Percentiles rank a stretch among this genome's conserved stretches.
phyloP scores from a whole-genome alignment of 495 filamentous ascomycete genomes.

The Rostrohypoxylon terebratum region DNA sequence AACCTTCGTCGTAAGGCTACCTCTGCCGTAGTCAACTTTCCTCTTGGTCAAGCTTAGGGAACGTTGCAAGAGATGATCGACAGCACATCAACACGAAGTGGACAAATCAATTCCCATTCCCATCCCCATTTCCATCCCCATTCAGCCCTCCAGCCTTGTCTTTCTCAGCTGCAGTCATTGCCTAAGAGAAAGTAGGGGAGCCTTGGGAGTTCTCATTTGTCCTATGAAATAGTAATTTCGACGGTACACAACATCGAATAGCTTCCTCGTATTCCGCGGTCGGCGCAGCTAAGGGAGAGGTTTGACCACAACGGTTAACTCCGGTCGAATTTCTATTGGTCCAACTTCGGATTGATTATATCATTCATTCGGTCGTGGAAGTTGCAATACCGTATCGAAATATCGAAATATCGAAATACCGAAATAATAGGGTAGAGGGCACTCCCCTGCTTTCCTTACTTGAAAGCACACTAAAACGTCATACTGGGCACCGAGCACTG shows the following conservation, averaged over 20 bases:
- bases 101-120: conserved; percentile 23
- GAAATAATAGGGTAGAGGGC: not conserved
- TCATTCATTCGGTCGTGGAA: conserved; percentile 3
- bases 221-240: conserved; percentile 20
- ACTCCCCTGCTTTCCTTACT: conserved; percentile 8
- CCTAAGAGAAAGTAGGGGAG: not conserved
- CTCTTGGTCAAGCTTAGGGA: conserved; percentile 32
- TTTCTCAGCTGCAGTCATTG: conserved; percentile 33
- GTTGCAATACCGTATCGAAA: conserved; percentile 7
- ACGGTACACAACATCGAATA: conserved; percentile 42
- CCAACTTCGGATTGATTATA: conserved; percentile 2
- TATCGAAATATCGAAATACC: too few relatives aligned
- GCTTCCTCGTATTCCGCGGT: conserved; percentile 39
- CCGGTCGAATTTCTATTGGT: conserved; percentile 1
- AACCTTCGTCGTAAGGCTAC: conserved; percentile 41
- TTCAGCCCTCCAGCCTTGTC: conserved; percentile 40
- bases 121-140: not conserved
- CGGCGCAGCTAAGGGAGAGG: conserved; percentile 3
- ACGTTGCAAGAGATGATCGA: conserved; percentile 44
- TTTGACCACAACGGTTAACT: conserved; percentile 6
- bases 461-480: conserved; percentile 11
- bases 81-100: conserved; percentile 36
- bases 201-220: conserved; percentile 19
- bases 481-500: not conserved
- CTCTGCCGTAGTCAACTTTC: conserved; percentile 19